Evolutionary conservation across 1,284 basidiomycete species (phyloP), one percentile per base, ranked within the genome.

Genomic region (Apiotrichum siamense): DNA sequence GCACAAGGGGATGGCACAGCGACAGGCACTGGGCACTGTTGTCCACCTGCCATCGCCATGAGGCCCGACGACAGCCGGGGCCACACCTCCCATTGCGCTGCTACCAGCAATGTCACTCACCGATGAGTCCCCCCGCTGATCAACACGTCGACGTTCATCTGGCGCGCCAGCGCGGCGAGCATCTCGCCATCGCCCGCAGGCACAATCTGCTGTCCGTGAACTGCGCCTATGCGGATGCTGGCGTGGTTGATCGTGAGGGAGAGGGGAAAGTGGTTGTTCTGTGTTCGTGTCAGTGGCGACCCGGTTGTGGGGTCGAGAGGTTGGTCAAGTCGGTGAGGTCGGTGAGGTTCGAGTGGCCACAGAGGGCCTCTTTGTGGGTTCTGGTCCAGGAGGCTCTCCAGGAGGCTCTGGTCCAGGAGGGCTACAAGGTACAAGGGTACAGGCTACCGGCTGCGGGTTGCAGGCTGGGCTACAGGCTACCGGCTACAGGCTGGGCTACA

Each of bases 131-230:
- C 89, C 0, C 96, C 94, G 2, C 86, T 91, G 20, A 98, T 76
- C 23, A 98, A 78, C 1, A 98, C 89, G 64, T 99, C 96, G 10
- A 97, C 94, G 68, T 97, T 92, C 87, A 98, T 90, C 72, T 94
- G 89, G 29, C 91, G 77, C 11, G 94, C 92, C 42, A 94, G 82
- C 1, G 88, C 81, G 29, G 84, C 85, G 27, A 98, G 79, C 24
- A 89, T 85, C 68, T 93, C 91, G 4, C 89, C 77, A 70, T 97
- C 93, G 9, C 92, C 94, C 0, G 86, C 84, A 0, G 94, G 96
- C 26, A 97, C 83, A 60, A 85, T 85, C 70, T 98, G 94, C 74
- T 97, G 92, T 0, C 96, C 94, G 66, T 97, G 93, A 20, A 97
- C 81, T 31, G 96, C 79, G 20, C 96, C 94, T 67, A 99, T 90